A percentile compares a stretch with the other conserved stretches of the same genome.
Conservation (phyloP, 306 rosid species). For the Gleditsia sinensis region DNA sequence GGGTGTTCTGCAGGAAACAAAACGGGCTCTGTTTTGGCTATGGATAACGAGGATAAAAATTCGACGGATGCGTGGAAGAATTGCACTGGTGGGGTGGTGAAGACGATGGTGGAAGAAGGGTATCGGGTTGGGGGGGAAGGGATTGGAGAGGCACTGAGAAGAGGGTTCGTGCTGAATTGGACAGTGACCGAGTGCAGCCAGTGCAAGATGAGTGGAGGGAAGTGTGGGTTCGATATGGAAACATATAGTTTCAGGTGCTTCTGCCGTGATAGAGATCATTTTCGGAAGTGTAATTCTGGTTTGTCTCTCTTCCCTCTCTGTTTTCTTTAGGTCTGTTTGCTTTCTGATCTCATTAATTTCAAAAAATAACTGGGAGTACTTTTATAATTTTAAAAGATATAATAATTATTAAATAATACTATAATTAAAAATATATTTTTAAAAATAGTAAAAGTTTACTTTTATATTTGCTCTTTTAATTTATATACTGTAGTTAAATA, state of each 20-base stretch:
- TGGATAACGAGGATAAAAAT: background rate
- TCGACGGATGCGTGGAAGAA: background rate
- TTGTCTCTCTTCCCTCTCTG: conserved; percentile 25
- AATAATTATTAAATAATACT: too few relatives aligned
- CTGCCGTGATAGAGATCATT: conserved; percentile 47
- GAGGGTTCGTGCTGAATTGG: conserved; percentile 57
- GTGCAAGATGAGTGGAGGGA: conserved; percentile 36
- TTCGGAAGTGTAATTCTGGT: conserved; percentile 31
- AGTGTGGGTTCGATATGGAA: conserved; percentile 45
- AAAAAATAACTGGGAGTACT: too few relatives aligned
- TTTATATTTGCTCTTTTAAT: too few relatives aligned
- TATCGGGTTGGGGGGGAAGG: background rate
- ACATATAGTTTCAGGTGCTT: conserved; percentile 35
- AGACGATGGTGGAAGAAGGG: background rate
- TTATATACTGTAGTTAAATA: too few relatives aligned
- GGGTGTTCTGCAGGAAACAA: conserved; percentile 31
- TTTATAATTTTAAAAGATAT: too few relatives aligned
- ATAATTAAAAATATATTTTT: too few relatives aligned
- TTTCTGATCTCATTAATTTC: too few relatives aligned
- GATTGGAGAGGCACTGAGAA: conserved; percentile 24
- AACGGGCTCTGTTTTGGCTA: conserved; percentile 28
- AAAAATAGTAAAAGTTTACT: too few relatives aligned
- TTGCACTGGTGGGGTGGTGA: conserved; percentile 19
- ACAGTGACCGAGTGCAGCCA: conserved; percentile 23
- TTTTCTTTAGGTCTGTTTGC: too few relatives aligned